These are phyloP conservation scores for Thielaviopsis cerberus DNA, from an alignment of 2,329 filamentous ascomycete species.

Conservation along the genomic window DNA sequence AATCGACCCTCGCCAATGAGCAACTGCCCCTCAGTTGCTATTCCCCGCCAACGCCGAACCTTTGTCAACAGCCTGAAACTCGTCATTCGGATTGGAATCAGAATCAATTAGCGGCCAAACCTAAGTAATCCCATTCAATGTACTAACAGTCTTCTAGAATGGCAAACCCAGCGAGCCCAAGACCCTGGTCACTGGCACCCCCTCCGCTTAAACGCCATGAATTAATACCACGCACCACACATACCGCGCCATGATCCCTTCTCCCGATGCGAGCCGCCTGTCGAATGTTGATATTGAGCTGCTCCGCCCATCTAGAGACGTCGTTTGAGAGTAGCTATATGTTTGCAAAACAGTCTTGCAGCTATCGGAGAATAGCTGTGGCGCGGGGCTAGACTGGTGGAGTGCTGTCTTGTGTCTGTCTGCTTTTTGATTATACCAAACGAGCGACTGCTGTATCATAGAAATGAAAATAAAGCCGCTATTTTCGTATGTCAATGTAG, in stretches of 20 bases:
- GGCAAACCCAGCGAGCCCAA: constrained; percentile 75
- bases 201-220: constrained; percentile 11
- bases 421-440: not conserved
- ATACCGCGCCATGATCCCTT: not conserved
- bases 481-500: not conserved
- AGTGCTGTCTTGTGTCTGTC: not conserved
- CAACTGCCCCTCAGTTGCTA: not conserved
- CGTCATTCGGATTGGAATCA: not conserved
- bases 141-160: constrained; percentile 36
- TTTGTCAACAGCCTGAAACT: not conserved
- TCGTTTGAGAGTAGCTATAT: not conserved
- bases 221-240: not conserved
- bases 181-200: constrained; percentile 38
- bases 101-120: not conserved
- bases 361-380: not conserved
- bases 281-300: not conserved
- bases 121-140: not conserved
- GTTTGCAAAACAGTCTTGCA: not conserved
- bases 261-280: not conserved
- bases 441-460: constrained; percentile 5
- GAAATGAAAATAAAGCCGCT: constrained; percentile 4
- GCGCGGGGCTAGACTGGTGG: not conserved
- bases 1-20: not conserved
- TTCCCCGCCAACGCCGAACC: not conserved
- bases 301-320: not conserved